Evolutionary conservation across 2,329 filamentous ascomycete species (phyloP).

Genomic region (Epichloe festucae): DNA sequence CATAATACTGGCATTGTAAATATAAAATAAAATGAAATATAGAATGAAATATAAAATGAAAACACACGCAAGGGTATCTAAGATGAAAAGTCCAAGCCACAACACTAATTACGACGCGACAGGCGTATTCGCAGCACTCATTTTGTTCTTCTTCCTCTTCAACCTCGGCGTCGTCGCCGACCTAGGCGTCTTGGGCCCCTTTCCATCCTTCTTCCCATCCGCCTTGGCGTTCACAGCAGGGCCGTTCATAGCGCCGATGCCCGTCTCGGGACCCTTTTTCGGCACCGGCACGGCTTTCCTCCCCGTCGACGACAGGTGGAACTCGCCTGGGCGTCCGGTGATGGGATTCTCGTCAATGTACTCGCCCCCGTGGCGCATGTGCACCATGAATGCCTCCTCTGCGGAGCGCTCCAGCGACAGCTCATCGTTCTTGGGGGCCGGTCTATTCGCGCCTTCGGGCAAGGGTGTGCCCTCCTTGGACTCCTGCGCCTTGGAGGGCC

Average conservation of each 20-base stretch:
- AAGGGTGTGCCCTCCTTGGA: slow-evolving; percentile 36
- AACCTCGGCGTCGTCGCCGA: slow-evolving; percentile 29
- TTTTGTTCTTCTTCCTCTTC: slow-evolving; percentile 37
- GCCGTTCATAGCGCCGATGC: slow-evolving; percentile 22
- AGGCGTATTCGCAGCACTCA: slow-evolving; percentile 21
- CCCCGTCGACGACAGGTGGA: slow-evolving; percentile 50
- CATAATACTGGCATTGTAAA: not conserved
- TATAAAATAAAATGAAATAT: not conserved
- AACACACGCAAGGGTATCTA: not conserved
- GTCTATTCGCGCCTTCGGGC: slow-evolving; percentile 24
- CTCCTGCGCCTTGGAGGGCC: slow-evolving; percentile 20
- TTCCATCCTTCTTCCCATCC: slow-evolving; percentile 33
- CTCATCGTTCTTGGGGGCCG: slow-evolving; percentile 24
- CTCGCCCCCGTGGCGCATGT: slow-evolving; percentile 47
- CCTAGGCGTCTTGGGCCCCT: slow-evolving; percentile 31
- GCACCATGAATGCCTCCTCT: slow-evolving; percentile 44
- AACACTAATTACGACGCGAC: slow-evolving; percentile 12
- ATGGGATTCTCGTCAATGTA: slow-evolving; percentile 59
- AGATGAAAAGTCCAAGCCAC: not conserved
- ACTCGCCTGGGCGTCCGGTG: slow-evolving; percentile 51
- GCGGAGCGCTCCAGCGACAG: slow-evolving; percentile 33
- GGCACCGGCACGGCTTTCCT: slow-evolving; percentile 30
- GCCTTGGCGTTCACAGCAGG: slow-evolving; percentile 28
- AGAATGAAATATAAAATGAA: not conserved
- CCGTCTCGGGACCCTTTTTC: slow-evolving; percentile 16